Evolutionary conservation across 139 green algal species (phyloP).

Genomic region (Chlorella sp.): DNA sequence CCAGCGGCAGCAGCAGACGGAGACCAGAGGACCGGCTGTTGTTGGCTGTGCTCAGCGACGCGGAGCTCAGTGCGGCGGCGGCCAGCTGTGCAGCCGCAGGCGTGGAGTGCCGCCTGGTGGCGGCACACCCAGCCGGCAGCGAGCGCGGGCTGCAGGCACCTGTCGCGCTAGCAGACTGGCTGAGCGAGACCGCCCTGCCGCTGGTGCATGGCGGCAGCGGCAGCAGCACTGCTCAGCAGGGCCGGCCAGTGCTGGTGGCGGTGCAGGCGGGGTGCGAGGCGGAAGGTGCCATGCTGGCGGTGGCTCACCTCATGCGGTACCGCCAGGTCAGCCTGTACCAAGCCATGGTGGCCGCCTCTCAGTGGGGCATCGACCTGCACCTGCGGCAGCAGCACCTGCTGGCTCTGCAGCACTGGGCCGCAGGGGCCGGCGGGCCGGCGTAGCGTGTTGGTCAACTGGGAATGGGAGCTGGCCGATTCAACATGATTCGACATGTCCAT

Average conservation of each 20-base stretch:
- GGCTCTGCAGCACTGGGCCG: conserved; percentile 34
- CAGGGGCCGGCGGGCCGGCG: not conserved
- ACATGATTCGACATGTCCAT: too few species aligned
- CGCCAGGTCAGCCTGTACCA: not conserved
- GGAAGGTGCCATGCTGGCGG: conserved; percentile 32
- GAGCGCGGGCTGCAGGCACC: conserved; percentile 18
- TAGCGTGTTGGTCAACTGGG: too few species aligned
- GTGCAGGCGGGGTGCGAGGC: conserved; percentile 42
- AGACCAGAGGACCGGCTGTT: conserved; percentile 2
- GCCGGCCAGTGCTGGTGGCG: conserved; percentile 40
- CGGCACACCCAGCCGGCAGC: not conserved
- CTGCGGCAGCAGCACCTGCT: conserved; percentile 26
- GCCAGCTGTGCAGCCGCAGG: not conserved
- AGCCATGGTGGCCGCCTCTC: conserved; percentile 37
- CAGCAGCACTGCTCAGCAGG: not conserved
- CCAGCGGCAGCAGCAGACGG: not conserved
- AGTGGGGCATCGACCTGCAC: conserved; percentile 44
- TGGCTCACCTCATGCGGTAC: conserved; percentile 38
- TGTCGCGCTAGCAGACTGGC: conserved; percentile 23
- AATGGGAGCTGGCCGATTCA: too few species aligned
- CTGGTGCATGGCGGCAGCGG: not conserved
- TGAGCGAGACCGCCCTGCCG: not conserved
- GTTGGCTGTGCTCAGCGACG: not conserved
- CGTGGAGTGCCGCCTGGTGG: conserved; percentile 14
- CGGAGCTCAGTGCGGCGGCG: not conserved